Evolutionary conservation across 2,329 filamentous ascomycete species (phyloP).

Genomic region (Verticillium isaacii): DNA sequence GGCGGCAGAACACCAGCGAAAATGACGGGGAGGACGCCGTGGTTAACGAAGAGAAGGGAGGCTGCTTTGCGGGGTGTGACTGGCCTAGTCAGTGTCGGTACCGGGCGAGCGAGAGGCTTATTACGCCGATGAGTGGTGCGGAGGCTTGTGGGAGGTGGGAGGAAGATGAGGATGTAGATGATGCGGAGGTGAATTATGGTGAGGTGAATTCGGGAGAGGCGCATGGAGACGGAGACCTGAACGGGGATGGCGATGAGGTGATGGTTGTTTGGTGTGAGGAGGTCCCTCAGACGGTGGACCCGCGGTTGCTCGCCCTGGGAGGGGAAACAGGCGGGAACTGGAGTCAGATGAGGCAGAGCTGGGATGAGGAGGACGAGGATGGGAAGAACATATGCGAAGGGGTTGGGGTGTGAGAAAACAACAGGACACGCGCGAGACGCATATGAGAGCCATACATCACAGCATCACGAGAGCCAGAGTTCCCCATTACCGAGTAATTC

Average conservation of each 20-base stretch:
- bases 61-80: neutral
- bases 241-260: neutral
- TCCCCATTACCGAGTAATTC: slow-evolving; percentile 4
- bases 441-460: neutral
- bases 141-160: neutral
- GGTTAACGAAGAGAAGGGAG: neutral
- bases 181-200: neutral
- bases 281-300: neutral
- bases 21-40: neutral
- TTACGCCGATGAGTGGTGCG: neutral
- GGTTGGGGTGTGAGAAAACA: neutral
- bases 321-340: neutral
- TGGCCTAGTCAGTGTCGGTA: neutral
- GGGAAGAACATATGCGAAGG: neutral
- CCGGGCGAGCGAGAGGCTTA: neutral
- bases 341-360: neutral
- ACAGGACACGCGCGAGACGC: neutral
- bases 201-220: neutral
- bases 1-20: neutral
- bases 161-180: too few species aligned
- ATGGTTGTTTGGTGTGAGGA: neutral
- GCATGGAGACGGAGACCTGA: neutral
- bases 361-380: neutral
- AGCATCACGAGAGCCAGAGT: neutral
- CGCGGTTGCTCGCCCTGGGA: neutral